Evolutionary conservation across 805 yeast species (phyloP), one percentile per base, ranked within the genome.

Genomic region (Jamesozyma spencerorum): DNA sequence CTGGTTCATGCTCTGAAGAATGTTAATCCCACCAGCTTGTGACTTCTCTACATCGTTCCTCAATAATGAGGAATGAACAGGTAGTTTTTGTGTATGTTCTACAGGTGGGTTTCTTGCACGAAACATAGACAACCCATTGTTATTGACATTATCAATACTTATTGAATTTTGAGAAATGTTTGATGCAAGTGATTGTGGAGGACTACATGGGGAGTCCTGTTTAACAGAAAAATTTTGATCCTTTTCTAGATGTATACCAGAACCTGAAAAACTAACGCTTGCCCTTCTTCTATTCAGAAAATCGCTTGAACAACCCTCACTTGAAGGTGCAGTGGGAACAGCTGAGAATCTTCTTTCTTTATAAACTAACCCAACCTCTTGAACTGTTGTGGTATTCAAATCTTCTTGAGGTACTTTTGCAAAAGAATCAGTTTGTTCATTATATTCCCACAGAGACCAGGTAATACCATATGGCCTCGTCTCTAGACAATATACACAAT

Each of bases 401-500:
- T 64, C 64, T 6, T 65, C 60, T 36, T 68, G 61, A 4, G 68
- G 64, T 3, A 86, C 80, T 52, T 82, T 76, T 40, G 66, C 72
- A 64, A 90, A 90, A 81, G 85, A 77, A 57, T 87, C 88, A 31
- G 71, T 62, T 2, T 62, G 63, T 50, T 88, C 96, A 52, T 85
- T 82, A 63, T 81, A 90, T 58, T 87, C 95, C 63, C 81, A 90
- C 58, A 88, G 69, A 12, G 82, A 74, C 86, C 95, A 90, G 45
- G 86, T 94, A 2, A 94, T 94, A 2, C 97, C 97, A 60, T 86
- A 90, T 0, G 97, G 97, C 59, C 85, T 85, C 37, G 90, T 87
- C 55, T 90, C 97, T 45, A 90, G 71, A 43, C 90, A 75, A 58
- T 88, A 90, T 8, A 90, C 77, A 7, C 95, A 84, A 56, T 90